Base-by-base conservation (phyloP, 2,329 filamentous ascomycete genomes). In the Fusarium avenaceum region DNA sequence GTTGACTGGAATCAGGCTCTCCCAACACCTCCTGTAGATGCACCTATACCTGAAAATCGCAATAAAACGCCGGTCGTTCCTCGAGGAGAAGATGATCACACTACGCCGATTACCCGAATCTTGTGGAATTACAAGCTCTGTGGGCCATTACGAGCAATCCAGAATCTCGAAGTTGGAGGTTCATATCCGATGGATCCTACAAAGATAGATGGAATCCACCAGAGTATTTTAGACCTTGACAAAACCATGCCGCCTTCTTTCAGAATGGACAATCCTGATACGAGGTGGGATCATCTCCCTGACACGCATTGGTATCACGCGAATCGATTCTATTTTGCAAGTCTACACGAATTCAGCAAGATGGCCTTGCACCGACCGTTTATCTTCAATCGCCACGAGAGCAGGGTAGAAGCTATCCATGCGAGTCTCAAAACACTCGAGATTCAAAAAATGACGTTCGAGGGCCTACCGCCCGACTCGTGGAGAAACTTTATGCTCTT, bases 301-400 rank as follows among this genome's bases (percentile, higher is more conserved):
- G 82, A 83, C n/a, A 83, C 83, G 62, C 76, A 78, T 54, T 89
- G 87, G 87, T 73, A 90, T 38, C 78, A 78, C 13, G 73, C 77
- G 50, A 78, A 80, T n/a, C 78, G 86, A 39, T 77, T 80, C 57
- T 79, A 81, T 48, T 72, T 85, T 49, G 82, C 84, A 15, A 85
- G 86, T 67, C 72, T 85, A 7, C 76, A 81, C 13, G 78, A 83
- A 0, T 88, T 89, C 72, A 83, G 85, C 58, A 76, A 86, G 48
- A 86, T 90, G 78, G 86, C 86, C 6, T 79, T 90, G 39, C 88
- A 90, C 63, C 81, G 87, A 24, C 86, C 87, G 0, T 90, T 89
- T 71, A 84, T 90, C 20, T 89, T 90, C 67, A 87, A 86, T 17
- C 83, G 85, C 14, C 75, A 81, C 7, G 77, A 79, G 35, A 88